phyloP scores from a whole-genome alignment of 1,139 yeast genomes.

The Geotrichum australiense region DNA sequence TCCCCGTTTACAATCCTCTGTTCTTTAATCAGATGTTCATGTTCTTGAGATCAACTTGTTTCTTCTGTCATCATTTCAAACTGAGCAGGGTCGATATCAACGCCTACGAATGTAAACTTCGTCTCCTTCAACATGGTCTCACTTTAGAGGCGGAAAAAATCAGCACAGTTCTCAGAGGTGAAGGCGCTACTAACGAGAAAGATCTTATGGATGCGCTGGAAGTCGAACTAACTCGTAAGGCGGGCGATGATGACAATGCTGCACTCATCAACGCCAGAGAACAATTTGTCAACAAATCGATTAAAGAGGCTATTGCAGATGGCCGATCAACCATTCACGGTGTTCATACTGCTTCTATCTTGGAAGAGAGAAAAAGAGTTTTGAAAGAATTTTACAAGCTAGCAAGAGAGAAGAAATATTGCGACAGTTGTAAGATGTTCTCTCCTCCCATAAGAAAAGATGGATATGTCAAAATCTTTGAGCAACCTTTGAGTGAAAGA shows the following conservation, averaged over 20 bases:
- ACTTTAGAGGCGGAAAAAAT: conserved; percentile 68
- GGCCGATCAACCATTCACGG: conserved; percentile 67
- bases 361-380: conserved; percentile 75
- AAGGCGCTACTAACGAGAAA: conserved; percentile 6
- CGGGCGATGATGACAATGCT: conserved; percentile 28
- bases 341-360: conserved; percentile 71
- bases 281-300: conserved; percentile 59
- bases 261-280: conserved; percentile 54
- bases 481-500: conserved; percentile 73
- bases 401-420: conserved; percentile 68
- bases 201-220: conserved; percentile 19
- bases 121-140: conserved; percentile 81
- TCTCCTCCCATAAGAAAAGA: conserved; percentile 93
- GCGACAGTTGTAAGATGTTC: conserved; percentile 94
- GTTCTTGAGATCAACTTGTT: conserved; percentile 75
- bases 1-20: conserved; percentile 90
- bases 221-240: conserved; percentile 21
- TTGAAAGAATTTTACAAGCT: conserved; percentile 71
- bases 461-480: conserved; percentile 89
- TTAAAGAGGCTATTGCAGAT: conserved; percentile 67
- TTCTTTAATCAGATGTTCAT: conserved; percentile 88
- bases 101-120: conserved; percentile 68
- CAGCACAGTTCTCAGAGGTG: conserved; percentile 36
- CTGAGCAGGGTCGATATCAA: conserved; percentile 64
- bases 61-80: conserved; percentile 83